Base-by-base conservation (phyloP, 345 rosid species). In the Aurinia saxatilis region DNA sequence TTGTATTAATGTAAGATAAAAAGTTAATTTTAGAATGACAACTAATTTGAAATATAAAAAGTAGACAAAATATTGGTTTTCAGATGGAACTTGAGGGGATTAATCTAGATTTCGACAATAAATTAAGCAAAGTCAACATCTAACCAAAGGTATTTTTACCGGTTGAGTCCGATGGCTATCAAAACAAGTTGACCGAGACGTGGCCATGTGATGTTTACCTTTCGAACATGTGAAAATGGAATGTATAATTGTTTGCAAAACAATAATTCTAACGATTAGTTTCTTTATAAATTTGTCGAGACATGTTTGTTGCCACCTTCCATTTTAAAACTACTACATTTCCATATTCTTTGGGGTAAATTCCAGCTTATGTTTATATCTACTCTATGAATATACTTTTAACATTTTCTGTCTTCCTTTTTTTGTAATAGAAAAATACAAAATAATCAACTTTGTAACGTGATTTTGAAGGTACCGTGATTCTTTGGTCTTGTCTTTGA, bases 201-300 rank as follows among this genome's bases (percentile, higher is more conserved):
- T 62, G 17, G 57, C 66, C 66, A 49, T 49, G 58, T 50, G 50
- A 27, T 39, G 50, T n/a, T 21, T 62, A 37, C 57, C 37, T 47
- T 62, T 15, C 15, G 29, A 21, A 25, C 56, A 61, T 61, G 55
- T 60, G 52, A 19, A 44, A 30, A 45, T 19, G 50, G 46, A 60
- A 47, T 47, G 6, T 60, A 46, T 37, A 25, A 62, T 38, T 17
- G 37, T 38, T 37, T 30, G 48, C 17, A 6, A 27, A 27, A 62
- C 57, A 48, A 50, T 27, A 2, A 38, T 48, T 48, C 46, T 11
- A 61, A 33, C 38, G 10, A 6, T 17, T 58, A 27, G 38, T 60
- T 19, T 33, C 42, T 12, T 33, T 31, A 56, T 60, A 17, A 10
- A 62, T 62, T 21, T 50, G 67, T 63, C 58, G 48, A 27, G 57